Base-by-base conservation (phyloP, 1,284 basidiomycete species). In the Sanghuangporus weigelae region DNA sequence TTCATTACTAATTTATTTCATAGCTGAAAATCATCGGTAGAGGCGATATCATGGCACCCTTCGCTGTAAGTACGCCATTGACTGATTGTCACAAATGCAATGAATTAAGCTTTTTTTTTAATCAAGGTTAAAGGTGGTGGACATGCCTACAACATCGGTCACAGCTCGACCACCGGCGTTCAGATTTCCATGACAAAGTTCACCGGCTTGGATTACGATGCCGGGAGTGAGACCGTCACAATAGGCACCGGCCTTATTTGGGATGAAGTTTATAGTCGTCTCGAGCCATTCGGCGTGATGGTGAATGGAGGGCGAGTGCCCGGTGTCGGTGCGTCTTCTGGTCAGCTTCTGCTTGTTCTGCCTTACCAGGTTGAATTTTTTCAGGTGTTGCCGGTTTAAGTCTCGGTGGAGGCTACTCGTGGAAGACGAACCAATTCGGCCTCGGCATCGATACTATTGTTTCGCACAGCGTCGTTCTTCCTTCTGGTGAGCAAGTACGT, bases 131-230 rank as follows among this genome's bases (percentile, higher is more conserved):
- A 68, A 48, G 57, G 59, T 2, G 71, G 69, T n/a, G 70, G 70
- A 7, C 71, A 72, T 63, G 64, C 68, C 8, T 66, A 59, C n/a
- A 69, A 69, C 50, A 59, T 59, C 1, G 70, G 70, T 8, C 66
- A 68, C 48, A 69, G 68, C 57, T 71, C 70, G n/a, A 69, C 70
- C 7, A 54, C 50, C n/a, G 71, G 71, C 35, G 67, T 72, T 4
- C 68, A 69, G 19, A 70, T 72, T 46, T 64, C 70, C 8, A 67
- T 72, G 67, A 40, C 62, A 11, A 49, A 63, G 3, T 71, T 71
- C 57, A 66, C 63, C 23, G 36, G 63, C 11, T 59, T 67, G 14
- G 55, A 31, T 7, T 66, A 65, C 26, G 55, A 69, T 40, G 50
- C 65, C n/a, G 51, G 64, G 21, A 51, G 54, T 16, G 35, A 50